Percentiles rank a stretch among this genome's conserved stretches.
Evolutionary conservation across 2,329 filamentous ascomycete species (phyloP).

Genomic region (Stagonosporopsis rhizophila): DNA sequence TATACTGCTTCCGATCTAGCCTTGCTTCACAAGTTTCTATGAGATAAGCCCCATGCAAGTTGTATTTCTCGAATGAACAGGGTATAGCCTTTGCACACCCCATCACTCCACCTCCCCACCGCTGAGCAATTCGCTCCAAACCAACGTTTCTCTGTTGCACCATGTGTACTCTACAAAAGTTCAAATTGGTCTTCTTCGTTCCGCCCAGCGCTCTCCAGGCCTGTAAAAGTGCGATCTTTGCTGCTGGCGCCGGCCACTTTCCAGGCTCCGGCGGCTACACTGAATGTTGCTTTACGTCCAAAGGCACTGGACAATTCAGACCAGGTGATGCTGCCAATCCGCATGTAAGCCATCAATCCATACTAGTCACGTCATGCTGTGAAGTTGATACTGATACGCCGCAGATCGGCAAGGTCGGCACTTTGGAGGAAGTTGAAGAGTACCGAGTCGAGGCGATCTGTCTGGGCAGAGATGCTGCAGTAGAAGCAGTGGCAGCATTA

Average conservation of each 20-base stretch:
- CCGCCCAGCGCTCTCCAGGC: constrained; percentile 47
- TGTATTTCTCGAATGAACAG: neutral
- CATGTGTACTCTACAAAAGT: constrained; percentile 32
- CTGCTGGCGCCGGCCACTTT: constrained; percentile 54
- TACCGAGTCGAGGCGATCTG: constrained; percentile 69
- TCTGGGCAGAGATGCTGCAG: constrained; percentile 63
- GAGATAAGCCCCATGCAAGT: neutral
- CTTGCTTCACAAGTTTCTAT: neutral
- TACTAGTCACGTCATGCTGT: neutral
- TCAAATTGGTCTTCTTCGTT: constrained; percentile 57
- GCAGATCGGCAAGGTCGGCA: constrained; percentile 63
- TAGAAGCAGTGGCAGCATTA: constrained; percentile 67
- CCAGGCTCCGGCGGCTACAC: constrained; percentile 53
- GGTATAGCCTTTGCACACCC: neutral
- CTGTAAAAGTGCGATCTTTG: constrained; percentile 56
- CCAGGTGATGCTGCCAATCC: constrained; percentile 68
- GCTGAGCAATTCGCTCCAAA: too few relatives aligned
- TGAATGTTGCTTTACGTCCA: constrained; percentile 52
- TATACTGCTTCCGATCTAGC: neutral
- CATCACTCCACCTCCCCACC: neutral
- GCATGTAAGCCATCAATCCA: constrained; percentile 40
- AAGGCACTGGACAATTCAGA: constrained; percentile 70
- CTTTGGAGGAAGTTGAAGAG: constrained; percentile 67
- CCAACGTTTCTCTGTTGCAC: neutral
- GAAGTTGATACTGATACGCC: neutral